Conservation (phyloP, 2,329 filamentous ascomycete genomes). For the Aspergillus fischeri region DNA sequence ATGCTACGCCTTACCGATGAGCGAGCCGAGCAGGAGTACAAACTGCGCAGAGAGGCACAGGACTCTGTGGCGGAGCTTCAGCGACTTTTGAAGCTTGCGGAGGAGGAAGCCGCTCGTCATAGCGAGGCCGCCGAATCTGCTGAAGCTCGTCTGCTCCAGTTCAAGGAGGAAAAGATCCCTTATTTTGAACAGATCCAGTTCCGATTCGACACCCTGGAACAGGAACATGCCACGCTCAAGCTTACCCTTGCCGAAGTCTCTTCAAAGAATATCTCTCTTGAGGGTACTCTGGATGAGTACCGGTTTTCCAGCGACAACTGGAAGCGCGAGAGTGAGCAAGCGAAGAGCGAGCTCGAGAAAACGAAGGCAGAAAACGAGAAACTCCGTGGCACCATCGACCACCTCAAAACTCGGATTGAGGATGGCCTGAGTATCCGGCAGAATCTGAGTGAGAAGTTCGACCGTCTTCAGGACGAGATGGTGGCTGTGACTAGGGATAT, state of each 20-base stretch:
- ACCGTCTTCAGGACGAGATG: constrained; percentile 85
- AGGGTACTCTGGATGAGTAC: constrained; percentile 62
- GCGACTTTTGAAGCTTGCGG: constrained; percentile 61
- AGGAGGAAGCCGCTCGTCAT: constrained; percentile 50
- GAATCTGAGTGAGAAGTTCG: constrained; percentile 76
- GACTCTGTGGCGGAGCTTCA: constrained; percentile 71
- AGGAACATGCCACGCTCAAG: constrained; percentile 57
- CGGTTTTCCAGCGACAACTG: constrained; percentile 57
- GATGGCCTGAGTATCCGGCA: constrained; percentile 83
- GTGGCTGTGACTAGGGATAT: constrained; percentile 71
- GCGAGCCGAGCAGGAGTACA: constrained; percentile 61
- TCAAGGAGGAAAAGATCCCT: constrained; percentile 65
- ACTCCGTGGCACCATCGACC: constrained; percentile 68
- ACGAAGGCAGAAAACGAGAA: constrained; percentile 63
- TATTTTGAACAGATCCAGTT: constrained; percentile 62
- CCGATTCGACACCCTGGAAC: constrained; percentile 64
- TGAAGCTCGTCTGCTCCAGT: constrained; percentile 58
- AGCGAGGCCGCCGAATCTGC: constrained; percentile 59
- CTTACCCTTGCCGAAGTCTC: constrained; percentile 51
- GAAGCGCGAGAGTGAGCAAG: constrained; percentile 55
- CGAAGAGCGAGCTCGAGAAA: constrained; percentile 45
- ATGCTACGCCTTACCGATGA: constrained; percentile 62
- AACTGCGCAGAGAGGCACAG: constrained; percentile 62
- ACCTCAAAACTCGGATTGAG: constrained; percentile 72
- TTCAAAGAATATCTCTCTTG: constrained; percentile 57